Base-by-base conservation (phyloP, 768 basidiomycete genomes). In the Kwoniella newhampshirensis region DNA sequence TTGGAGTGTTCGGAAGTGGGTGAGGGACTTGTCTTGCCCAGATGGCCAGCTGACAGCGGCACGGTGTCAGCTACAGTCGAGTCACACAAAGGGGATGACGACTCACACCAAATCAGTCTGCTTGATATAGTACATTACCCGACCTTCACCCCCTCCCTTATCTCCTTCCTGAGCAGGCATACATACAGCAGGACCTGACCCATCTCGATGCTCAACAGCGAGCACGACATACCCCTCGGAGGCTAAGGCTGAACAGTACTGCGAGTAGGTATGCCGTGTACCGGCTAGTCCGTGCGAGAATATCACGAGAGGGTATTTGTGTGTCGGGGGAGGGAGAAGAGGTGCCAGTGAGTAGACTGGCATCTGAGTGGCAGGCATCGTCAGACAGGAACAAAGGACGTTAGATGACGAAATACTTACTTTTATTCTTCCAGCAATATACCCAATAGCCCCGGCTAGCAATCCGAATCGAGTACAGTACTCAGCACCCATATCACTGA, bases 221-320 rank as follows among this genome's bases (percentile, higher is more conserved):
- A 90, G 80, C 2, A 94, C 89, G 4, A 92, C 84, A 58, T 82
- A 85, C 1, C 91, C 91, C 35, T 86, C 81, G 3, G 87, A 83
- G 3, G 91, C 91, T 20, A 92, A 73, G 21, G 82, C 81, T 2
- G 82, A 79, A 69, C 89, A 91, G 56, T 87, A 73, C 72, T 89
- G 87, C 58, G 86, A 87, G 66, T 91, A 90, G 1, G 84, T 82
- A 0, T 84, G 87, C 20, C 85, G 78, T 40, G 82, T 84, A 3
- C 89, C 89, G 18, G 84, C 86, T 20, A 91, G 82, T 18, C 90
- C 90, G 78, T 91, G 90, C 9, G 87, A 88, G 76, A 91, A 91
- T 37, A 92, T 81, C 27, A 90, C 83, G 27, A 92, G 80, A 0
- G 88, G 87, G 42, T 62, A 68, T 32, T 50, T 49, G 4, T 27